Evolutionary conservation across 2,329 filamentous ascomycete genomes (phyloP).

Genomic region (Tricladium varicosporioides): DNA sequence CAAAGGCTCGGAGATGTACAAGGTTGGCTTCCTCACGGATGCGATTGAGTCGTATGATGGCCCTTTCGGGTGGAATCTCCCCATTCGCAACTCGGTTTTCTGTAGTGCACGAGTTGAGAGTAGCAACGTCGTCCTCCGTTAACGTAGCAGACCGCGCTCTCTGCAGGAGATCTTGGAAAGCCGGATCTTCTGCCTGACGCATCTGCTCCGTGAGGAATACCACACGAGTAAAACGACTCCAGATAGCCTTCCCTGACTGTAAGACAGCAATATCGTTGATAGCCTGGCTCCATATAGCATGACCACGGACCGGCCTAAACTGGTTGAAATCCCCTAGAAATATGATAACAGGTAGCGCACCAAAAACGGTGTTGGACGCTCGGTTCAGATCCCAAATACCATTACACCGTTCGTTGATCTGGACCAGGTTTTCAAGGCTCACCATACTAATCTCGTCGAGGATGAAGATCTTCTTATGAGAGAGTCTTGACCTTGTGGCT

Average conservation of each 20-base stretch:
- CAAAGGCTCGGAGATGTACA: constrained; percentile 5
- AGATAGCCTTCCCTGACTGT: constrained; percentile 1
- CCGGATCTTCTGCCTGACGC: constrained; percentile 6
- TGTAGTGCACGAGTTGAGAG: constrained; percentile 4
- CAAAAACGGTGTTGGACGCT: constrained; percentile 4
- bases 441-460: constrained; percentile 8
- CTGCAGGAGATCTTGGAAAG: constrained; percentile 1
- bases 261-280: constrained; percentile 1
- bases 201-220: constrained; percentile 6
- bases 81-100: constrained; percentile 5
- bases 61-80: constrained; percentile 1
- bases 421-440: constrained; percentile 4
- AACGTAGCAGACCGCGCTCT: constrained; percentile 4
- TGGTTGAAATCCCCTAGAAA: constrained; percentile 8
- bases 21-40: constrained; percentile 2
- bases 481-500: constrained; percentile 3
- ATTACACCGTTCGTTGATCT: constrained; percentile 6
- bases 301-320: constrained; percentile 1
- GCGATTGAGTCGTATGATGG: constrained; percentile 8
- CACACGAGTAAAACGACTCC: constrained; percentile 1
- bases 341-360: constrained; percentile 3
- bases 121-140: constrained; percentile 10
- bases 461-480: constrained; percentile 12
- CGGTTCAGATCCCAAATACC: constrained; percentile 8
- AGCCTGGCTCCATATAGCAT: constrained; percentile 10